Evolutionary conservation across 2,329 filamentous ascomycete genomes (phyloP).

Genomic region (Talaromyces albobiverticillius): DNA sequence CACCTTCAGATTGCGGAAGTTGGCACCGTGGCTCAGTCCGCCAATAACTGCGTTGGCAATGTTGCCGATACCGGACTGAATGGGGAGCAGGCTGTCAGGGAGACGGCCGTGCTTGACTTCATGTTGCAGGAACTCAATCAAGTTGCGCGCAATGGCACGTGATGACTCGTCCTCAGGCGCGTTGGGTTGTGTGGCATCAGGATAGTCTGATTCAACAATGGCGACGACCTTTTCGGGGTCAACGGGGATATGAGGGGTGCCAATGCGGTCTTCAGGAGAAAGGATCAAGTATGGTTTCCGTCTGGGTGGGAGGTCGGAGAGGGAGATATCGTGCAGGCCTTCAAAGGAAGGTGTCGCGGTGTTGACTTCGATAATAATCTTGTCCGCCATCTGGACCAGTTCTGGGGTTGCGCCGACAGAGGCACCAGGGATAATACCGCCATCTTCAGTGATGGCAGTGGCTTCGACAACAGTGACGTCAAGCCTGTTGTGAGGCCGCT

Average conservation of each 20-base stretch:
- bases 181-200: slow-evolving; percentile 73
- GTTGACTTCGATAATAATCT: slow-evolving; percentile 91
- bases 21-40: slow-evolving; percentile 70
- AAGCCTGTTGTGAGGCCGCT: slow-evolving; percentile 69
- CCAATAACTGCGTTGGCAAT: slow-evolving; percentile 90
- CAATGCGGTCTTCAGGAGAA: slow-evolving; percentile 81
- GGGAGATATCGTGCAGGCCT: slow-evolving; percentile 85
- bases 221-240: slow-evolving; percentile 83
- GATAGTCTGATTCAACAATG: slow-evolving; percentile 80
- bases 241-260: slow-evolving; percentile 75
- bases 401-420: slow-evolving; percentile 83
- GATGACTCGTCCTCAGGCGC: slow-evolving; percentile 71
- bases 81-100: slow-evolving; percentile 71
- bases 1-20: slow-evolving; percentile 84
- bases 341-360: slow-evolving; percentile 80
- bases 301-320: slow-evolving; percentile 77
- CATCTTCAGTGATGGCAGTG: slow-evolving; percentile 81
- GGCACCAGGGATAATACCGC: slow-evolving; percentile 82
- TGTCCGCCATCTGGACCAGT: slow-evolving; percentile 85
- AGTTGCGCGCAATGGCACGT: slow-evolving; percentile 68
- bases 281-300: slow-evolving; percentile 86
- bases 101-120: slow-evolving; percentile 77
- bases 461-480: slow-evolving; percentile 86
- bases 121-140: slow-evolving; percentile 84
- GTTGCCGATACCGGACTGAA: slow-evolving; percentile 88